phyloP scores from a whole-genome alignment of 1,139 yeast genomes.

The Meyerozyma smithsonii region DNA sequence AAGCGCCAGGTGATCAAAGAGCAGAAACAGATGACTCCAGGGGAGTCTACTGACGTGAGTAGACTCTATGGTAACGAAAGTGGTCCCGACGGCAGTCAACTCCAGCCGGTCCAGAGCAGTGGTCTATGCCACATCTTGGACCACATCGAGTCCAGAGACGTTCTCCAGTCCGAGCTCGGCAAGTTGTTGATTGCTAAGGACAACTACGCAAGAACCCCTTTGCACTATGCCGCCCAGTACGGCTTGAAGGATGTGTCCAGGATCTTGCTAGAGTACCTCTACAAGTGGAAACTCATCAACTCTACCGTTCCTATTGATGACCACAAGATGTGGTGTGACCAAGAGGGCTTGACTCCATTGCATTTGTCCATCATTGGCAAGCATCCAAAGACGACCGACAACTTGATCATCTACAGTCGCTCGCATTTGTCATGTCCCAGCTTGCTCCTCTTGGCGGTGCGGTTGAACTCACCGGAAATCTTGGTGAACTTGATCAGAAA shows the following conservation, averaged over 20 bases:
- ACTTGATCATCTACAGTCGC: conserved; percentile 47
- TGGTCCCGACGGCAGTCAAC: conserved; percentile 61
- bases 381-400: conserved; percentile 73
- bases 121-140: conserved; percentile 21
- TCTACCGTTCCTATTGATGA: conserved; percentile 53
- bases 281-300: conserved; percentile 29
- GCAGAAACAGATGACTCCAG: conserved; percentile 26
- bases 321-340: conserved; percentile 69
- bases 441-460: conserved; percentile 64
- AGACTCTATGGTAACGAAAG: conserved; percentile 28
- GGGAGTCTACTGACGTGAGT: conserved; percentile 29
- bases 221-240: conserved; percentile 87
- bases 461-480: conserved; percentile 58
- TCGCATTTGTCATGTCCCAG: conserved; percentile 40
- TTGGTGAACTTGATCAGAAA: conserved; percentile 50
- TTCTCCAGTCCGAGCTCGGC: conserved; percentile 34
- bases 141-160: conserved; percentile 45
- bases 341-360: conserved; percentile 76
- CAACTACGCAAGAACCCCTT: conserved; percentile 74
- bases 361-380: conserved; percentile 80
- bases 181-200: conserved; percentile 57
- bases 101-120: conserved; percentile 16
- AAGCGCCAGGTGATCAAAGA: conserved; percentile 36
- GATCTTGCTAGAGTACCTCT: conserved; percentile 46
- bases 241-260: conserved; percentile 67